Base-by-base conservation (phyloP, 352 stramenopile species). In the Achlya hypogyna region DNA sequence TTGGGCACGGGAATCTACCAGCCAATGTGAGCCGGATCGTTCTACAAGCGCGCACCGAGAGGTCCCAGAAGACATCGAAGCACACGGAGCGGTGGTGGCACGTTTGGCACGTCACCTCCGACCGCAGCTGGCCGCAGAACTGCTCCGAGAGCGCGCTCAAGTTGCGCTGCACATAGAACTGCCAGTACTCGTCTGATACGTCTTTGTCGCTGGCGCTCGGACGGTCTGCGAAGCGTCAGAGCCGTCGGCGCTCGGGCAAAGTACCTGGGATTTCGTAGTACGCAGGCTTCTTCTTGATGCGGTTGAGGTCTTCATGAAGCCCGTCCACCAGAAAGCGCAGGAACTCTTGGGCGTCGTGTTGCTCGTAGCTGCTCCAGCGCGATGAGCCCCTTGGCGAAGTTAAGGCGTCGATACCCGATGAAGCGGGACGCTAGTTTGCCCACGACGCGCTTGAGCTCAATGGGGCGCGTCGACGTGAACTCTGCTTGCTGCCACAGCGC, bases 331-430 rank as follows among this genome's bases (percentile, higher is more conserved):
- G 69, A 31, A 89, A 91, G 14, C 89, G 88, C n/a, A 97, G 70
- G 58, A 96, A 96, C 62, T 97, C 88, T 59, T 96, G 87, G 0
- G 89, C 86, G 54, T 97, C 89, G 62, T 96, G 87, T 67, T 96
- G 88, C 43, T 93, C 82, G 72, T 96, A 96, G 12, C 49, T 56
- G 8, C 31, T 56, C 2, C 12, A 47, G 16, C 27, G 28, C 4
- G 40, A 67, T 3, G 2, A 56, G 2, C 4, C 8, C 10, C 2
- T n/a, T 10, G 25, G 2, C 4, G 25, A 1, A 1, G 8, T 38
- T 9, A 12, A 31, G 12, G 38, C n/a, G n/a, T n/a, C n/a, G 18
- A 49, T 10, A 56, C 5, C 82, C 81, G 0, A 72, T 78, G 52
- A 93, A 95, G n/a, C 81, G 72, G 4, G 75, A 78, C 6, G 84